Evolutionary conservation across 2,329 filamentous ascomycete species (phyloP), one percentile per base, ranked within the genome.

Genomic region (Cordyceps javanica): DNA sequence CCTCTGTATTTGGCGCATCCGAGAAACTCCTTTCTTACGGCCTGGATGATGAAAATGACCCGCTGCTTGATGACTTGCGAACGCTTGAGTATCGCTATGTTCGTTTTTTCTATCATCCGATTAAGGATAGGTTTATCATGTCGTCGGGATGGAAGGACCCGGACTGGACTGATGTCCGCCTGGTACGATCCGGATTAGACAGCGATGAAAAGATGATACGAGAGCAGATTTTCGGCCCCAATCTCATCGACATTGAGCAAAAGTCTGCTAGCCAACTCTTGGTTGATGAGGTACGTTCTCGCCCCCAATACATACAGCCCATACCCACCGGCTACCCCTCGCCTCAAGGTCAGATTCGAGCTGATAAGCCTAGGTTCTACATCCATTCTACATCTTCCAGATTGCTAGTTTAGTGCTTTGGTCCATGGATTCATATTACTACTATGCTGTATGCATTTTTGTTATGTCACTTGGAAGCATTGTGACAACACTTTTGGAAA

Each of bases 311-410:
- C 9, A n/a, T n/a, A n/a, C n/a, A n/a, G n/a, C n/a, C n/a, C n/a
- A n/a, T n/a, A 25, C 11, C n/a, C 11, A 14, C 7, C 41, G 30
- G 30, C 30, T 11, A 32, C 3, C 28, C 7, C 23, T 34, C 13
- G 1, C 11, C 1, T 23, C 16, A 3, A 25, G 10, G 13, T 25
- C n/a, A 30, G 32, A 10, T 14, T 14, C 5, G 9, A 19, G 21
- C 21, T 57, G 36, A 49, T 25, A 13, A 11, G 10, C 3, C 14
- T n/a, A 90, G 83, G 91, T 90, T 21, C 91, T 99, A 66, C 94
- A 99, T 69, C 95, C 94, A 0, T 99, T 99, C 70, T 99, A 99
- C 70, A 88, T 99, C 57, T 99, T 99, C 69, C 94, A 99, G 73
- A 87, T 97, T 66, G 93, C 92, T 49, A 97, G 94, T 76, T 77